Conservation (phyloP, 108 stramenopile genomes). For the Thalassiosira profunda region DNA sequence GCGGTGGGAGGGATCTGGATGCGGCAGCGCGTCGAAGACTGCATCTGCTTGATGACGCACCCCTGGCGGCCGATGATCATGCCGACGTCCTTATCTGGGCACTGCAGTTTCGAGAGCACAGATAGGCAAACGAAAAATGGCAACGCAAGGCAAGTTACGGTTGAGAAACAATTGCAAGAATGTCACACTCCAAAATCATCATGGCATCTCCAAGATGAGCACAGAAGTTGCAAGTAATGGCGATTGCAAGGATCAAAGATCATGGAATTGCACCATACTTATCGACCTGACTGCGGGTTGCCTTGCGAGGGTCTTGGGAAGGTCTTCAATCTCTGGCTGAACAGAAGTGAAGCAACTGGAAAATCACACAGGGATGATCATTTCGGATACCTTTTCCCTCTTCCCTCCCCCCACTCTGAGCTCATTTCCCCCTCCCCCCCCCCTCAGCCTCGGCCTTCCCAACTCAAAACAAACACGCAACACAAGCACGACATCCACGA, state of each 20-base stretch:
- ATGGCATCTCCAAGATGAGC: no score
- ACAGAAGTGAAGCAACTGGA: no score
- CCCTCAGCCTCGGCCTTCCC: not conserved
- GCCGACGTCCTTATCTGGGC: conserved; percentile 89
- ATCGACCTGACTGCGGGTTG: not conserved
- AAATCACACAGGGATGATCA: no score
- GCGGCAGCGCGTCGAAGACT: conserved; percentile 70
- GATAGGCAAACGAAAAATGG: conserved; percentile 1
- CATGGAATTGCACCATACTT: conserved; percentile 9
- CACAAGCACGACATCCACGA: not conserved
- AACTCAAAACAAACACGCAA: not conserved
- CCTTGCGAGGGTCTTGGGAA: no score
- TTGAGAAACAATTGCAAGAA: no score
- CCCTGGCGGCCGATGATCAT: conserved; percentile 90
- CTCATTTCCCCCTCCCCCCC: not conserved
- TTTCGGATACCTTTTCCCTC: not conserved
- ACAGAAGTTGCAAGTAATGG: no score
- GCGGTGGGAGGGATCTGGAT: conserved; percentile 89
- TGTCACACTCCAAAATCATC: conserved; percentile 5
- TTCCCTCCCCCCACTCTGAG: not conserved
- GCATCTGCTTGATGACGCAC: conserved; percentile 90
- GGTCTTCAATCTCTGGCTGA: no score
- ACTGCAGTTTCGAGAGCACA: conserved; percentile 23
- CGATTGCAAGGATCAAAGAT: conserved; percentile 19
- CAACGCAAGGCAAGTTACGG: conserved; percentile 15